phyloP scores from a whole-genome alignment of 2,329 filamentous ascomycete genomes.

The Epichloe scottii region DNA sequence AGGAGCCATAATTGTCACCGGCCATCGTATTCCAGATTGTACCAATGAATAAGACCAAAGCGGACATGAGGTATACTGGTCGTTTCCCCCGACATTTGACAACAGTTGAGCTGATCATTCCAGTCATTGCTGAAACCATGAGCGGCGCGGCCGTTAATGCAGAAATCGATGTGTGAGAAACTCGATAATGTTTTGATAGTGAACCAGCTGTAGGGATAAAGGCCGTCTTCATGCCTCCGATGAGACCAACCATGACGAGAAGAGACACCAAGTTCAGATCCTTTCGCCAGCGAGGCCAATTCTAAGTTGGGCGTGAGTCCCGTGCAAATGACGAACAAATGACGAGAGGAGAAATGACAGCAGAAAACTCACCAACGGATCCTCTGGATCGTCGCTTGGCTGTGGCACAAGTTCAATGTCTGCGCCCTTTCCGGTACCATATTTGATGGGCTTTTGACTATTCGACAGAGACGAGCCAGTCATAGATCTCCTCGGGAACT shows the following conservation, averaged over 20 bases:
- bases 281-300: conserved; percentile 44
- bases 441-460: conserved; percentile 29
- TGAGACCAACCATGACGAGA: conserved; percentile 32
- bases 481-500: conserved; percentile 4
- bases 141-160: conserved; percentile 41
- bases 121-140: conserved; percentile 34
- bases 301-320: conserved; percentile 21
- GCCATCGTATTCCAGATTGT: conserved; percentile 37
- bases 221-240: conserved; percentile 41
- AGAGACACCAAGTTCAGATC: conserved; percentile 34
- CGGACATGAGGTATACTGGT: conserved; percentile 37
- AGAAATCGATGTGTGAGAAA: conserved; percentile 34
- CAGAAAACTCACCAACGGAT: conserved; percentile 36
- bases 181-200: conserved; percentile 28
- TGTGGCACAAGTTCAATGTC: conserved; percentile 38
- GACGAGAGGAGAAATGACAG: background rate
- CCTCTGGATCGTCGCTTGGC: conserved; percentile 39
- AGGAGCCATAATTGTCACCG: conserved; percentile 27
- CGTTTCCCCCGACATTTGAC: conserved; percentile 39
- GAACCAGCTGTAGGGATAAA: conserved; percentile 35
- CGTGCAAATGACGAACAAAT: background rate
- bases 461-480: conserved; percentile 7
- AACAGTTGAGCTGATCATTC: conserved; percentile 28
- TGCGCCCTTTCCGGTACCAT: conserved; percentile 30
- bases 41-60: conserved; percentile 33